phyloP scores from a whole-genome alignment of 2,329 filamentous ascomycete species.

The Cladosporium cucumerinum region DNA sequence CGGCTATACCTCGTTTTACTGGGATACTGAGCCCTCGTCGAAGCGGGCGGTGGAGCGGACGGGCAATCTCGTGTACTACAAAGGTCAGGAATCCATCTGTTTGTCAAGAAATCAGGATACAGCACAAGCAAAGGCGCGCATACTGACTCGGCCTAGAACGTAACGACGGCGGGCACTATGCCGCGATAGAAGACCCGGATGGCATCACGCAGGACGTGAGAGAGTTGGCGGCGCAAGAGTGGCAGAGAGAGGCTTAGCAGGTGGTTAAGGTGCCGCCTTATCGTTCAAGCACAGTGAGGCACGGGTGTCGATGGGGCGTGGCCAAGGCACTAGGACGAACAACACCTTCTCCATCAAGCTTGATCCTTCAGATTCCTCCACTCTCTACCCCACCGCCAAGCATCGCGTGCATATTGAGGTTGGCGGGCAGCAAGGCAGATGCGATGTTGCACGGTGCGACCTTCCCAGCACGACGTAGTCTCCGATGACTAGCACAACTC shows the following conservation, averaged over 20 bases:
- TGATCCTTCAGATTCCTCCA: not conserved
- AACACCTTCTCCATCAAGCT: conserved; percentile 8
- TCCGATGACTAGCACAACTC: not conserved
- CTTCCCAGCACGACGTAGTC: conserved; percentile 13
- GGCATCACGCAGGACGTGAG: conserved; percentile 30
- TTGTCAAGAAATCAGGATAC: not conserved
- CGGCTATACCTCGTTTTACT: conserved; percentile 39
- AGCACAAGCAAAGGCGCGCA: not conserved
- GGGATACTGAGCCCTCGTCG: conserved; percentile 37
- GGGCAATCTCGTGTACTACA: conserved; percentile 39
- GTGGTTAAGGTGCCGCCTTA: not conserved
- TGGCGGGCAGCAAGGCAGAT: not conserved
- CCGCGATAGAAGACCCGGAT: conserved; percentile 30
- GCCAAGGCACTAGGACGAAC: not conserved
- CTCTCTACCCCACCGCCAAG: conserved; percentile 1
- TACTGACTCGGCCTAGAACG: conserved; percentile 15
- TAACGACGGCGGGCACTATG: conserved; percentile 31
- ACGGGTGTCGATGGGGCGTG: not conserved
- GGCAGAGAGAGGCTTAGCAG: conserved; percentile 6
- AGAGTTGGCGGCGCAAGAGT: conserved; percentile 22
- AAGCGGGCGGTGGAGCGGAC: conserved; percentile 35
- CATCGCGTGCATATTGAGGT: not conserved
- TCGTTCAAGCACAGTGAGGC: not conserved
- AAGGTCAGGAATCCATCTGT: conserved; percentile 17
- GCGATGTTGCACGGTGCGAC: not conserved